Base-by-base conservation (phyloP, 2,329 filamentous ascomycete species). In the Phialophora chinensis region DNA sequence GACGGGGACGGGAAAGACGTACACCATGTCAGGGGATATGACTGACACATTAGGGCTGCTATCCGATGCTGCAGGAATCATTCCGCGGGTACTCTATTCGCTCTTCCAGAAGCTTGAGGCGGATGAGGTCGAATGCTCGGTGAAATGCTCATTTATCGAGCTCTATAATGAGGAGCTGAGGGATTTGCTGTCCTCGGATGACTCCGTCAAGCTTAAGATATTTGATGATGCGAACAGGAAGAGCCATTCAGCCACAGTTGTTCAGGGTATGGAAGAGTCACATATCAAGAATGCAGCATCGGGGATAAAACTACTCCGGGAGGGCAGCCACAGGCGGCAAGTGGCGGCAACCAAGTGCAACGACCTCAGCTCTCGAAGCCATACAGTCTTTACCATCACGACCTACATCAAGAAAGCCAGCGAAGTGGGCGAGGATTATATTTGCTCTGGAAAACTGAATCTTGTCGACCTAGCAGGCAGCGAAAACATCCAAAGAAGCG, bases 291-390 rank as follows among this genome's bases (percentile, higher is more conserved):
- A 84, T 70, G 93, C 95, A 0, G 85, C 87, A 12, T 90, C 93
- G 59, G 95, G 95, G 67, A 93, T 99, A 78, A 91, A 91, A 79
- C 85, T 97, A 69, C 86, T 99, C 54, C 92, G 95, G 73, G 86
- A 90, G 70, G 96, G 95, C 69, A 97, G 93, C 78, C 85, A 95
- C 80, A 96, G 93, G 79, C 90, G 95, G 58, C 95, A 99, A 79
- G 95, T 99, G n/a, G 96, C 95, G 5, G 93, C 96, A 3, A 99
- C 95, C n/a, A 98, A 98, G 79, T 99, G 95, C 86, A 99, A 99
- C 77, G 95, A 99, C 74, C 87, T 98, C 63, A 97, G 93, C 79
- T 97, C 93, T 73, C 89, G 95, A 77, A 97, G 93, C 81, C 96
- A 99, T 76, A 99, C 95, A 0, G 91, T 99, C 25, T 99, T 99